Conservation (phyloP, 140 eudicot species). For the Erigeron philadelphicus region DNA sequence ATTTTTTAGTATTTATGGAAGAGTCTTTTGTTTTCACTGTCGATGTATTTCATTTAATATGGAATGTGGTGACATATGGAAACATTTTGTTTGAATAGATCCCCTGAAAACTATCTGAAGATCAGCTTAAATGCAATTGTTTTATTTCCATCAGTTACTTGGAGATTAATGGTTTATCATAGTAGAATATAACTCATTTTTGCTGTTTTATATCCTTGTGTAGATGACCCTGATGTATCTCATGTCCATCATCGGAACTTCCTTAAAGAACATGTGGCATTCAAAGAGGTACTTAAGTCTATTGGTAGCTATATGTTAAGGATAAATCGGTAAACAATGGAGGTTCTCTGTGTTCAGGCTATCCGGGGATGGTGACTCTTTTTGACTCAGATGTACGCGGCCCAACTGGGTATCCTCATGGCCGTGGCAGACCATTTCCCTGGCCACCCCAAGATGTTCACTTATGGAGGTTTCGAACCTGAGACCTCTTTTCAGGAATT, state of each 20-base stretch:
- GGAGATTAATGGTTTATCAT: slow-evolving; percentile 1
- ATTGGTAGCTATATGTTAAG: not conserved
- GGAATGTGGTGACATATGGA: not conserved
- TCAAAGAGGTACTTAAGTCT: slow-evolving; percentile 62
- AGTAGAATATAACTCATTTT: slow-evolving; percentile 11
- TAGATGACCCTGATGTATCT: slow-evolving; percentile 75
- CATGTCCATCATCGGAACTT: slow-evolving; percentile 68
- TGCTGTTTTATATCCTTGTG: slow-evolving; percentile 24
- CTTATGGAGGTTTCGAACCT: no score
- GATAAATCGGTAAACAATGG: not conserved
- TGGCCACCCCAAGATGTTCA: no score
- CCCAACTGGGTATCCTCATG: no score
- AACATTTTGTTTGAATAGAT: not conserved
- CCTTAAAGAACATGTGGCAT: slow-evolving; percentile 76
- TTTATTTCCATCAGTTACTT: slow-evolving; percentile 6
- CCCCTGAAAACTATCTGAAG: not conserved
- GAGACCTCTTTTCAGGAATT: no score
- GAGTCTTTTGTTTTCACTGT: not conserved
- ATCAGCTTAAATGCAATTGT: not conserved
- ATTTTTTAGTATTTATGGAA: no score
- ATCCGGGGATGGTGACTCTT: no score
- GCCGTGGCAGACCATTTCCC: no score
- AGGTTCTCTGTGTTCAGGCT: no score
- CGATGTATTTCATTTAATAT: not conserved
- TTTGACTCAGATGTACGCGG: no score